Conservation (phyloP, 495 filamentous ascomycete genomes). For the Penicillium coprophilum region DNA sequence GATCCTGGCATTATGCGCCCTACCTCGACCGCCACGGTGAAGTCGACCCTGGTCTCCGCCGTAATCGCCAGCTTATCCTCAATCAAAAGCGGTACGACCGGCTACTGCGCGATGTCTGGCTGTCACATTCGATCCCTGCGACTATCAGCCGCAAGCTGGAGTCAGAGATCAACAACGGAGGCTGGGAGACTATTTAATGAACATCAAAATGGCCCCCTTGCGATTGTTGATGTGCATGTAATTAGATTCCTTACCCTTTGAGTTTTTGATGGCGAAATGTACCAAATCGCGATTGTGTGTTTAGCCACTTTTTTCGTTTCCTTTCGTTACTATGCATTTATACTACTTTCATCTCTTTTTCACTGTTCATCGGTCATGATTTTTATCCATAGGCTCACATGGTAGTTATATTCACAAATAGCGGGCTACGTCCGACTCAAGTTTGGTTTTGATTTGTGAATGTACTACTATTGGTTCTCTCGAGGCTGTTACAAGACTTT, state of each 20-base stretch:
- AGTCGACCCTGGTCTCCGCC: slow-evolving; percentile 79
- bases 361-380: neutral
- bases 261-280: neutral
- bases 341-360: neutral
- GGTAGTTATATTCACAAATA: slow-evolving; percentile 6
- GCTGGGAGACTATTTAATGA: slow-evolving; percentile 85
- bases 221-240: neutral
- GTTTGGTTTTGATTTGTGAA: neutral
- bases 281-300: neutral
- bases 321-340: neutral
- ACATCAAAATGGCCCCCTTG: slow-evolving; percentile 7
- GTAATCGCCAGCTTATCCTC: slow-evolving; percentile 80
- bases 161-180: slow-evolving; percentile 91
- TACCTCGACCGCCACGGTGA: slow-evolving; percentile 96
- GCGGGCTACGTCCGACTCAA: neutral
- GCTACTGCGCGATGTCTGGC: slow-evolving; percentile 81
- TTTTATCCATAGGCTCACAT: neutral
- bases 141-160: slow-evolving; percentile 87
- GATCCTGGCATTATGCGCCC: slow-evolving; percentile 81
- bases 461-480: neutral
- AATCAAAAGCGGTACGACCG: slow-evolving; percentile 92
- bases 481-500: neutral
- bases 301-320: neutral
- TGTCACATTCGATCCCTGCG: slow-evolving; percentile 82
- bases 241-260: slow-evolving; percentile 3